Base-by-base conservation (phyloP, 2,329 filamentous ascomycete genomes). In the Emergomyces pasteurianus region DNA sequence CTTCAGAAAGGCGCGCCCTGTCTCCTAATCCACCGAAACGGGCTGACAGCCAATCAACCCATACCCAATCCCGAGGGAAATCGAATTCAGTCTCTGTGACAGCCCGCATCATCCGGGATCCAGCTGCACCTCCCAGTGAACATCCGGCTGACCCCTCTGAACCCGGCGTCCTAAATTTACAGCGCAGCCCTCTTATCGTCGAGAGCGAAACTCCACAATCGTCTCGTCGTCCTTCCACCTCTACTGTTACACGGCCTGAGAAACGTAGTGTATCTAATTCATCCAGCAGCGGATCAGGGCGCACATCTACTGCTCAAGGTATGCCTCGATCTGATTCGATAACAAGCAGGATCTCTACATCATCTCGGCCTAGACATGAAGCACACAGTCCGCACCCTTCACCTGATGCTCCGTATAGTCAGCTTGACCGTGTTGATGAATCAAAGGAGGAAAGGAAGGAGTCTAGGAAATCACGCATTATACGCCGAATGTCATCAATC, bases 81-180 rank as follows among this genome's bases (percentile, higher is more conserved):
- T 58, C 59, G 5, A 89, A 92, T 68, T 92, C 90, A 0, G 84
- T 95, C n/a, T 92, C 91, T 53, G 91, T 96, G 12, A 94, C 88
- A 21, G 89, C 92, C 56, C 85, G 87, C 58, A 95, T 95, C 64
- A 78, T 95, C 43, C 85, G 90, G 55, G 87, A 67, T 80, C 78
- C 60, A 70, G 73, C 53, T 78, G 80, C 67, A 76, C 78, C 68
- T 73, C 72, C 63, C 62, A 72, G 62, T 62, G 69, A 72, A 40
- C 60, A 65, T 34, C 68, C 63, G 18, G 12, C 64, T 4, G 67
- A 72, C 46, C 63, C 64, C 8, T 67, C 71, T 5, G 73, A 75
- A 55, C 63, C 70, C 2, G 67, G 66, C 61, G 63, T 65, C 28
- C 66, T 79, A 46, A 78, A 80, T 65, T 71, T 82, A 62, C 75